Evolutionary conservation across 257 asterid species (phyloP).

Genomic region (Solanum clarkiae): DNA sequence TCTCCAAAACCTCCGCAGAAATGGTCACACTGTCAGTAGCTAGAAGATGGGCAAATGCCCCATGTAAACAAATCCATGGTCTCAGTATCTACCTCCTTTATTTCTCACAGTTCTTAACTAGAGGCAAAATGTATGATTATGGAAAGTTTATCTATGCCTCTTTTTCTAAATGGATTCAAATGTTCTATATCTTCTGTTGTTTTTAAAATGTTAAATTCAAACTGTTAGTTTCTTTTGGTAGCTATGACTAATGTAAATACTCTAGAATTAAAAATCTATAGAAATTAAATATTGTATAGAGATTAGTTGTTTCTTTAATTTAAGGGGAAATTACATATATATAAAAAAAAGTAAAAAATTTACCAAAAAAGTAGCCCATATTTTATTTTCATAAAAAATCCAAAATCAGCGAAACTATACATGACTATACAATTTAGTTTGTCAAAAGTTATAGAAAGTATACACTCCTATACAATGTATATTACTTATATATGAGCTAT

Average conservation of each 20-base stretch:
- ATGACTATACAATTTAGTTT: too few relatives aligned
- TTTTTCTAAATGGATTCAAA: neutral
- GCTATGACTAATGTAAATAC: neutral
- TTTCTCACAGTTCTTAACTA: neutral
- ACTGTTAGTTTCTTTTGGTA: neutral
- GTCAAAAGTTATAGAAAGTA: too few relatives aligned
- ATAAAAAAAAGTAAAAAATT: too few relatives aligned
- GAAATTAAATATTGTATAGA: neutral
- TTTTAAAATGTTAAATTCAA: neutral
- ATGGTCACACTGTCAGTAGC: too few relatives aligned
- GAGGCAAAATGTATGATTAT: neutral
- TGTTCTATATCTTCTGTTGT: neutral
- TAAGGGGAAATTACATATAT: too few relatives aligned
- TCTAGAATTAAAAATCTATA: neutral
- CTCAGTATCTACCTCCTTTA: neutral
- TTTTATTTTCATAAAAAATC: too few relatives aligned
- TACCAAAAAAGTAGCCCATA: too few relatives aligned
- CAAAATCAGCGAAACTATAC: too few relatives aligned
- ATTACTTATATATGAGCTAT: too few relatives aligned
- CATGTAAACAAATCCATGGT: neutral
- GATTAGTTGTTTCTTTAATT: neutral
- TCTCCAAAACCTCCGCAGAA: too few relatives aligned
- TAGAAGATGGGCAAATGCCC: too few relatives aligned
- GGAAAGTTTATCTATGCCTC: neutral
- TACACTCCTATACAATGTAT: too few relatives aligned